Conservation (phyloP, 2,329 filamentous ascomycete genomes). For the Monilinia laxa region DNA sequence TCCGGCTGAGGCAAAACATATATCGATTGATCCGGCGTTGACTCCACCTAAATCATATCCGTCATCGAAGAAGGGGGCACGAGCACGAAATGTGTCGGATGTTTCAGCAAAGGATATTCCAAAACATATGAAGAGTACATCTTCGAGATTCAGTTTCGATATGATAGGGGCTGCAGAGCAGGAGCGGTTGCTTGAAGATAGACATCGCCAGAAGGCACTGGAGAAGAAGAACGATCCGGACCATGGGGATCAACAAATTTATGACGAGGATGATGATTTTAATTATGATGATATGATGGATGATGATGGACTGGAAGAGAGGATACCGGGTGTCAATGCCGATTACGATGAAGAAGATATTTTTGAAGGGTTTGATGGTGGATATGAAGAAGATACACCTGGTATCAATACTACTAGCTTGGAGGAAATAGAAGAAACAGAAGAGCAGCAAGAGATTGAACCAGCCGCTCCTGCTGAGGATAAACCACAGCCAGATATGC, state of each 20-base stretch:
- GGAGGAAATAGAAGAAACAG: constrained; percentile 39
- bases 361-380: constrained; percentile 26
- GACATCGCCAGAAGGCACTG: constrained; percentile 65
- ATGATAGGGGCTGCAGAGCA: constrained; percentile 69
- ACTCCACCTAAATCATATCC: constrained; percentile 32
- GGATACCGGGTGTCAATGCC: constrained; percentile 58
- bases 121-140: constrained; percentile 71
- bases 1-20: constrained; percentile 28
- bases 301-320: constrained; percentile 61
- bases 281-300: constrained; percentile 57
- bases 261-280: constrained; percentile 56
- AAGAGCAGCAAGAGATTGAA: constrained; percentile 40
- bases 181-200: constrained; percentile 70
- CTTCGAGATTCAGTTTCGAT: constrained; percentile 79
- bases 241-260: constrained; percentile 40
- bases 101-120: constrained; percentile 50
- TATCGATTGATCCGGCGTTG: constrained; percentile 35
- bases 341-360: constrained; percentile 42
- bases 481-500: constrained; percentile 23
- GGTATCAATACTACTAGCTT: constrained; percentile 30
- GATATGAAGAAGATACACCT: constrained; percentile 29
- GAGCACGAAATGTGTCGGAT: constrained; percentile 54
- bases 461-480: constrained; percentile 10
- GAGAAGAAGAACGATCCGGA: constrained; percentile 52
- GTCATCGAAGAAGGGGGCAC: constrained; percentile 33